These are phyloP conservation scores for Phytophthora multivora DNA, from an alignment of 352 stramenopile species.

Conservation along the genomic window DNA sequence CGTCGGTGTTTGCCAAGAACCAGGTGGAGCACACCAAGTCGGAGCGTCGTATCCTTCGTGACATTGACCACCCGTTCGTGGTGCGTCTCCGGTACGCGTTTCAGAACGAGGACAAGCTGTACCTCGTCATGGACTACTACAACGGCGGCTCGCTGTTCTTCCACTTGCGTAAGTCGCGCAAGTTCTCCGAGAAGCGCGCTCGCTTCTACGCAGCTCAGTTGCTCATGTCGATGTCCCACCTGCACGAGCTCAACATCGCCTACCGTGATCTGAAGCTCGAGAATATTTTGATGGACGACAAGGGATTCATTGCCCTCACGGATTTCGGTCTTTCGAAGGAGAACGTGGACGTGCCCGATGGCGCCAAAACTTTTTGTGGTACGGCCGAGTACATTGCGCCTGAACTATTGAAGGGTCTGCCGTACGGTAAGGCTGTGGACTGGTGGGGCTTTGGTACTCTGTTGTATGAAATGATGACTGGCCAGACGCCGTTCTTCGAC, in stretches of 20 bases:
- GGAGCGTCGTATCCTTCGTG: slow-evolving; percentile 88
- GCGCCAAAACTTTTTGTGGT: slow-evolving; percentile 93
- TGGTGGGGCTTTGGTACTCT: slow-evolving; percentile 95
- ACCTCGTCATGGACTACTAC: slow-evolving; percentile 94
- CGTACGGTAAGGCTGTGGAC: slow-evolving; percentile 92
- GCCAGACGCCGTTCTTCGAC: slow-evolving; percentile 95
- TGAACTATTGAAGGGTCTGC: slow-evolving; percentile 88
- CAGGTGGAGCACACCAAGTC: slow-evolving; percentile 94
- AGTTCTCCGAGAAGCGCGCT: slow-evolving; percentile 88
- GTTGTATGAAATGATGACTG: slow-evolving; percentile 96
- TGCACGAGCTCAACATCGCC: slow-evolving; percentile 94
- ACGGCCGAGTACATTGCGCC: slow-evolving; percentile 94
- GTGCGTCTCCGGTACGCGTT: slow-evolving; percentile 94
- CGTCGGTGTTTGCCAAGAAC: slow-evolving; percentile 91
- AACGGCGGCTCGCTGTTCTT: slow-evolving; percentile 93
- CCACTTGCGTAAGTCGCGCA: slow-evolving; percentile 90
- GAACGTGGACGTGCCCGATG: slow-evolving; percentile 86
- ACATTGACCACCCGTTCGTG: slow-evolving; percentile 94
- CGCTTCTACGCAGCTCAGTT: slow-evolving; percentile 93
- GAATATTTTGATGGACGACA: slow-evolving; percentile 95
- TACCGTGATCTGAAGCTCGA: slow-evolving; percentile 96
- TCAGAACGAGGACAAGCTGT: slow-evolving; percentile 93
- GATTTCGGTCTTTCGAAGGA: slow-evolving; percentile 95
- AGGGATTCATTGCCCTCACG: slow-evolving; percentile 92
- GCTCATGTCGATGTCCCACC: slow-evolving; percentile 90